Evolutionary conservation across 1,284 basidiomycete species (phyloP).

Genomic region (Serendipita sp.): DNA sequence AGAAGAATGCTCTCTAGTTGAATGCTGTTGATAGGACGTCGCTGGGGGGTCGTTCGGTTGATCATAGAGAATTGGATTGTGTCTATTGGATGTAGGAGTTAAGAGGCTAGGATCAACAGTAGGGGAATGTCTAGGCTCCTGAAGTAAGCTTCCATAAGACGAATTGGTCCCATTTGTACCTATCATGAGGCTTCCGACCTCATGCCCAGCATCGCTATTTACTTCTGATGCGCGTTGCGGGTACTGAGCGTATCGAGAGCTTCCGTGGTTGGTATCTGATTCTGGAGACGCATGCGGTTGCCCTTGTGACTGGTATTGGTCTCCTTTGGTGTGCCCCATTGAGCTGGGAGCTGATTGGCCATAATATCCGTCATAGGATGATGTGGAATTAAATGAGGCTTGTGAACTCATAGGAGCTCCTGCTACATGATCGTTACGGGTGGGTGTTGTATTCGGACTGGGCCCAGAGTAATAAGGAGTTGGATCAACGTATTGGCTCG

Average conservation of each 20-base stretch:
- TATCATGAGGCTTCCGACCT: not conserved
- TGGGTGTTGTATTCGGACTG: not conserved
- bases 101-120: not conserved
- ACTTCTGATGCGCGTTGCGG: not conserved
- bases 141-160: not conserved
- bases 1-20: not conserved
- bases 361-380: too few relatives aligned
- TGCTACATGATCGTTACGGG: not conserved
- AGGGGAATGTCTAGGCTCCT: not conserved
- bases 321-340: too few relatives aligned
- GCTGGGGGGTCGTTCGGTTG: not conserved
- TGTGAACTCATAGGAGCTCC: not conserved
- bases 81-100: not conserved
- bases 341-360: too few relatives aligned
- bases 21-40: not conserved
- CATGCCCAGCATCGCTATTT: not conserved
- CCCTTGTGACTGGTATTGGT: too few relatives aligned
- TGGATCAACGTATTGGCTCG: not conserved
- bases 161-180: not conserved
- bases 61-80: not conserved
- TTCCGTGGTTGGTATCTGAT: not conserved
- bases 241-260: not conserved
- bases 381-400: not conserved
- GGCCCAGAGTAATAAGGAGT: not conserved
- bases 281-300: not conserved